Base-by-base conservation (phyloP, 2,329 filamentous ascomycete species). In the Scorias spongiosa region DNA sequence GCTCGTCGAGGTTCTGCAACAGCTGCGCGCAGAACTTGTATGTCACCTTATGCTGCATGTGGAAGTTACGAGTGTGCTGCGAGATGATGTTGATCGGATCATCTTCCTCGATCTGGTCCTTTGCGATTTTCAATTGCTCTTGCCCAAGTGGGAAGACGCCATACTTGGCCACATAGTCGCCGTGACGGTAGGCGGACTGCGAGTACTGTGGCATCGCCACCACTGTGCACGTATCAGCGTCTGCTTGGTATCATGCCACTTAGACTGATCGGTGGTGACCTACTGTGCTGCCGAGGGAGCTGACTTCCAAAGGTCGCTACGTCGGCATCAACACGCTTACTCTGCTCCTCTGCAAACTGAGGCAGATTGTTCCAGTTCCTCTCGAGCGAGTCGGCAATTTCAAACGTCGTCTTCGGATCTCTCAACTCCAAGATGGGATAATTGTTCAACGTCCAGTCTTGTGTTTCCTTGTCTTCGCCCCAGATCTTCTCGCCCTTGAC, bases 401-500 rank as follows among this genome's bases (percentile, higher is more conserved):
- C 58, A 28, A 51, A 53, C 4, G 58, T 61, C 7, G 51, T 56
- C 45, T 54, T 45, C 17, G 57, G 57, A 28, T 54, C 54, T 2
- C 57, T 40, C 17, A 60, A 47, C 46, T 60, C 57, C 11, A 59
- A 43, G 10, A 60, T 51, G 1, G 57, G 57, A 42, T 59, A 59
- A 45, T 59, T 60, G 49, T 60, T 60, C 40, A 60, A 49, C 12
- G 57, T 59, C 46, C 51, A 59, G 44, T 60, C 57, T 44, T 60
- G 57, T 2, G 57, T 60, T 45, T 57, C 50, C 49, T 57, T 59
- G 42, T 59, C 57, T 42, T 57, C 52, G 10, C 57, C 57, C 56
- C 54, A 59, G n/a, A 59, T 48, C 54, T 59, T 59, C 46, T 62
- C 53, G 38, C 60, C 59, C 37, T 60, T 48, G 14, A 63, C 52